These are phyloP conservation scores for Helianthus tuberosus DNA, from an alignment of 129 eudicot species.

Conservation along the genomic window DNA sequence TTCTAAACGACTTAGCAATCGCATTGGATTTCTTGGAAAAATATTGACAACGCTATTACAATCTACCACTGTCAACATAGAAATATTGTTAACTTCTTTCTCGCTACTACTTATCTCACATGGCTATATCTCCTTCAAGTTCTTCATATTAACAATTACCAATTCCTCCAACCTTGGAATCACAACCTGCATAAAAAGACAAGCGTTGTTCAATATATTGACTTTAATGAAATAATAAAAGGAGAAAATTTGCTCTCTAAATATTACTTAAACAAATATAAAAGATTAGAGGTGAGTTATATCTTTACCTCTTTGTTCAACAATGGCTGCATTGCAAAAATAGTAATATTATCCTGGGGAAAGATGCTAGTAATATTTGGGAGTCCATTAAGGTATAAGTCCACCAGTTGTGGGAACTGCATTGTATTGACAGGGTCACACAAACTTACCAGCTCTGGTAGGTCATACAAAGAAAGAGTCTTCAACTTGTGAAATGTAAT, in stretches of 20 bases:
- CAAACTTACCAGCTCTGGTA: no score
- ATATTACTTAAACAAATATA: no score
- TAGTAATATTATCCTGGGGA: not conserved
- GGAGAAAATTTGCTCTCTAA: no score
- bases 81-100: not conserved
- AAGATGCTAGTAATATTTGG: not conserved
- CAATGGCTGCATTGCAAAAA: not conserved
- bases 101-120: not conserved
- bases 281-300: not conserved
- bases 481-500: no score
- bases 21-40: not conserved
- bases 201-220: no score
- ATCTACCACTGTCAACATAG: not conserved
- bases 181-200: no score
- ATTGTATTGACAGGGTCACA: no score
- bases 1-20: not conserved
- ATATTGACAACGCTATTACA: not conserved
- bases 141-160: no score
- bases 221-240: no score
- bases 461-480: no score
- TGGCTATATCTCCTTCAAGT: conserved; percentile 10
- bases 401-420: no score
- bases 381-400: not conserved
- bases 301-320: not conserved
- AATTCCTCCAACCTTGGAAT: no score